phyloP scores from a whole-genome alignment of 1,284 basidiomycete genomes.

The Cryptococcus sp. region DNA sequence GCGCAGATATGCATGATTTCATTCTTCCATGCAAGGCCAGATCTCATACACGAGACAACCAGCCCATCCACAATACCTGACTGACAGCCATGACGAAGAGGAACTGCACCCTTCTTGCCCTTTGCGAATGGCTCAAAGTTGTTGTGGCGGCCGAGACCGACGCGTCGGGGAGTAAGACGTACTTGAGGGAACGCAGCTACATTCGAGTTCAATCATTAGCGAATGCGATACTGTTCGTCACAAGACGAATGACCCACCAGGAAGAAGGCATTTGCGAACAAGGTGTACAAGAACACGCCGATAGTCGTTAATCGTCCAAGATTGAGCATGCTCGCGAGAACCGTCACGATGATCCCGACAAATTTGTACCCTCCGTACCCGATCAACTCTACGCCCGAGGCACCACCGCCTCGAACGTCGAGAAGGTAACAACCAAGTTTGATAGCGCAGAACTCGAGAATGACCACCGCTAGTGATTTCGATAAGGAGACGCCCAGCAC shows the following conservation, averaged over 20 bases:
- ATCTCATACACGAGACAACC: slow-evolving; percentile 55
- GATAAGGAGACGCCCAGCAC: slow-evolving; percentile 85
- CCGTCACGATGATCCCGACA: slow-evolving; percentile 64
- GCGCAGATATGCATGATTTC: too few species aligned
- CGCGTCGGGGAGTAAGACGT: slow-evolving; percentile 80
- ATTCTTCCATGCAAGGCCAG: too few species aligned
- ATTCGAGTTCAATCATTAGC: background rate
- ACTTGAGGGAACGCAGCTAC: slow-evolving; percentile 86
- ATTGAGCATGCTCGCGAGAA: slow-evolving; percentile 51
- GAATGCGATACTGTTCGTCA: slow-evolving; percentile 2
- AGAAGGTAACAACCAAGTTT: slow-evolving; percentile 89
- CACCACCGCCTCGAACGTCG: slow-evolving; percentile 73
- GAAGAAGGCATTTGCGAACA: slow-evolving; percentile 91
- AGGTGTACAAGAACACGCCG: slow-evolving; percentile 76
- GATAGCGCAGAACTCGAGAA: slow-evolving; percentile 84
- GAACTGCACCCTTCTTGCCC: slow-evolving; percentile 79
- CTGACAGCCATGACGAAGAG: slow-evolving; percentile 70
- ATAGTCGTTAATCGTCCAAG: slow-evolving; percentile 68
- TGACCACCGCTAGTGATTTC: slow-evolving; percentile 75
- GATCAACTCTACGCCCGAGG: slow-evolving; percentile 63
- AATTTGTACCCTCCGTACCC: slow-evolving; percentile 96
- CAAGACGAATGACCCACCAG: slow-evolving; percentile 61
- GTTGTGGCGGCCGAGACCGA: slow-evolving; percentile 53
- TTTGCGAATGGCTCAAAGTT: slow-evolving; percentile 76
- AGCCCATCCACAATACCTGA: slow-evolving; percentile 81